These are phyloP conservation scores for Sparassis latifolia DNA, from an alignment of 1,284 basidiomycete species.

Conservation along the genomic window DNA sequence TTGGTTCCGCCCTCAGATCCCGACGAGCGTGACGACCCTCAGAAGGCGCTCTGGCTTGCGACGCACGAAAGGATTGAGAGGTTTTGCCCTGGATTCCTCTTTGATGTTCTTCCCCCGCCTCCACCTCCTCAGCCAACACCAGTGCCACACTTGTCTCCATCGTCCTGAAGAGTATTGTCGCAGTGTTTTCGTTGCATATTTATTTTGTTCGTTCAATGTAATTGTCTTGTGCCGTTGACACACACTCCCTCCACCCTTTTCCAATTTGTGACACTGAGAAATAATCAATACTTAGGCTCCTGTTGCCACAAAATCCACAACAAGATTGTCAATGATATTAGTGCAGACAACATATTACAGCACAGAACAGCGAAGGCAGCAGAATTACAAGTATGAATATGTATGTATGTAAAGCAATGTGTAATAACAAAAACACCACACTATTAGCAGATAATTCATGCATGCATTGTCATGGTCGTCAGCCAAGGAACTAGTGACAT, in stretches of 20 bases:
- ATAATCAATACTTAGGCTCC: neutral
- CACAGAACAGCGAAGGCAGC: conserved; percentile 1
- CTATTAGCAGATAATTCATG: conserved; percentile 4
- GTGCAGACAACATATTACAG: conserved; percentile 1
- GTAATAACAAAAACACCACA: neutral
- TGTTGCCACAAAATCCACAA: neutral
- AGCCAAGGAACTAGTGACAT: neutral
- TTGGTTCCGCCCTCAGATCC: conserved; percentile 64
- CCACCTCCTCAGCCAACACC: conserved; percentile 14
- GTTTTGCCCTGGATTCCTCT: conserved; percentile 85
- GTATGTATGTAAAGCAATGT: neutral
- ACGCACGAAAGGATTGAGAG: conserved; percentile 82
- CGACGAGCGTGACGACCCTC: conserved; percentile 55
- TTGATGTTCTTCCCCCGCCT: conserved; percentile 55
- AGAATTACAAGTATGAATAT: neutral
- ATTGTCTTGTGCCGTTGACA: too few species aligned
- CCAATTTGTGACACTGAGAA: too few species aligned
- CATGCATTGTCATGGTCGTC: neutral
- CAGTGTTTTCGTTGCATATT: neutral
- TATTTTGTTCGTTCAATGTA: neutral
- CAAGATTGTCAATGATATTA: neutral
- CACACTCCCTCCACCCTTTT: too few species aligned
- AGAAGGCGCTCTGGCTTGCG: conserved; percentile 76
- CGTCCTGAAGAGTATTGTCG: neutral
- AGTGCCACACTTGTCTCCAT: neutral